Percentiles rank a stretch among this genome's conserved stretches.
These are phyloP conservation scores for Erythrobasidium yunnanense DNA, from an alignment of 768 basidiomycete genomes.

Conservation along the genomic window DNA sequence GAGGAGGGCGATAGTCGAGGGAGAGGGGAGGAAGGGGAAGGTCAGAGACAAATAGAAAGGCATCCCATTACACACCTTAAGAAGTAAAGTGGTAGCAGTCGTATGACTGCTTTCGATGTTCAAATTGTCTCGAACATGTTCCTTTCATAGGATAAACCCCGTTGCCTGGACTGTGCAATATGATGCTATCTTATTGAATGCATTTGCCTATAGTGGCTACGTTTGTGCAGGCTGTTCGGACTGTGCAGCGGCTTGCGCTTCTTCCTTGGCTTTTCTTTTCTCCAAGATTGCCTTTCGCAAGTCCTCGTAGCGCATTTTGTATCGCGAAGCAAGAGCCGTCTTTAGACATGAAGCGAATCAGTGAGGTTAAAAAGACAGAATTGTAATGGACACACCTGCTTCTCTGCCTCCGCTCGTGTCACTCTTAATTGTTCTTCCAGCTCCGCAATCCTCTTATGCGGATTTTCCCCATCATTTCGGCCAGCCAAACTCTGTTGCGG, in stretches of 20 bases:
- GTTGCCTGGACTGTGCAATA: no score
- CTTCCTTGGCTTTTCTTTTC: conserved; percentile 19
- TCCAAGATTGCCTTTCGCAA: conserved; percentile 18
- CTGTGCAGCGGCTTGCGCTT: conserved; percentile 8
- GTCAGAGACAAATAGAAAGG: no score
- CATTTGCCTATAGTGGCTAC: no score
- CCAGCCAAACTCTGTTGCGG: background rate
- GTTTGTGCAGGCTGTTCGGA: no score
- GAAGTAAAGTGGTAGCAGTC: no score
- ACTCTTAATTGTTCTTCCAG: conserved; percentile 1
- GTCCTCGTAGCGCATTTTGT: conserved; percentile 3
- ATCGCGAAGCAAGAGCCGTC: background rate
- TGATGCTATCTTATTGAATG: no score
- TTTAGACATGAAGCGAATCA: background rate
- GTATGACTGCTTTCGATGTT: no score
- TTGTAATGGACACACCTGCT: background rate
- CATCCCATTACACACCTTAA: no score
- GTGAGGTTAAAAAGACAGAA: background rate
- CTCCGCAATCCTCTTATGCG: background rate
- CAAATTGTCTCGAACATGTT: no score
- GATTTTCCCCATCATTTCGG: background rate
- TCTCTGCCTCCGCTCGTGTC: background rate
- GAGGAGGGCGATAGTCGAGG: no score
- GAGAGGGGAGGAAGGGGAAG: no score
- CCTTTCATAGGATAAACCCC: no score